Evolutionary conservation across 441 rosid species (phyloP).

Genomic region (Arabidopsis lyrata): DNA sequence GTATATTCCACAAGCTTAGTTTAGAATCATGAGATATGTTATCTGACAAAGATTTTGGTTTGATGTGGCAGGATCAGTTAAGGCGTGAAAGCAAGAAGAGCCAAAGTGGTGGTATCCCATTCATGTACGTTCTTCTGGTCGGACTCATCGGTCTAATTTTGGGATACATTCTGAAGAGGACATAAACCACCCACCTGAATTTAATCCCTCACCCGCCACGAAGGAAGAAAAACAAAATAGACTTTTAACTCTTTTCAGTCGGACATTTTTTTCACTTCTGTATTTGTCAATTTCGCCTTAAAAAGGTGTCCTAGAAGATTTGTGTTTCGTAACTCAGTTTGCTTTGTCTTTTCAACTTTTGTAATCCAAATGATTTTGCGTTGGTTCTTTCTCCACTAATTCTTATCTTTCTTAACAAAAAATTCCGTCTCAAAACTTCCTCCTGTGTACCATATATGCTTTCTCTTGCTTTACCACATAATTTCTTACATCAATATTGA

Average conservation of each 20-base stretch:
- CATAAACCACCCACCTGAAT: conserved; percentile 29
- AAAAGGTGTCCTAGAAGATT: conserved; percentile 39
- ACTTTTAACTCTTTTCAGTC: conserved; percentile 36
- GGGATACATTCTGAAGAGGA: conserved; percentile 46
- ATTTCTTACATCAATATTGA: too few relatives aligned
- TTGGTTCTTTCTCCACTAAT: conserved; percentile 20
- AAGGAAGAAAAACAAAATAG: conserved; percentile 9
- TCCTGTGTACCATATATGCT: too few relatives aligned
- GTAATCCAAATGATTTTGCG: conserved; percentile 28
- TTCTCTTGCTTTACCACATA: too few relatives aligned
- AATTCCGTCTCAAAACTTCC: too few relatives aligned
- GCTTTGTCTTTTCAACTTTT: conserved; percentile 5
- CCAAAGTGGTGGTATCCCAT: conserved; percentile 46
- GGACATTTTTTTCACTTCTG: conserved; percentile 14
- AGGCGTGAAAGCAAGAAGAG: conserved; percentile 56
- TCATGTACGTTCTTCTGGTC: conserved; percentile 41
- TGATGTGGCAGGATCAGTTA: conserved; percentile 67
- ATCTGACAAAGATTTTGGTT: conserved; percentile 20
- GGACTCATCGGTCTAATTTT: conserved; percentile 45
- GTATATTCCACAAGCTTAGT: neutral
- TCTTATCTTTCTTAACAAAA: neutral
- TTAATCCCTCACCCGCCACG: conserved; percentile 28
- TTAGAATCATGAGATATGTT: neutral
- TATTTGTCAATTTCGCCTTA: conserved; percentile 37
- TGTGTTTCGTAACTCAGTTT: conserved; percentile 34